Base-by-base conservation (phyloP, 2,329 filamentous ascomycete genomes). In the Alternaria rosae region DNA sequence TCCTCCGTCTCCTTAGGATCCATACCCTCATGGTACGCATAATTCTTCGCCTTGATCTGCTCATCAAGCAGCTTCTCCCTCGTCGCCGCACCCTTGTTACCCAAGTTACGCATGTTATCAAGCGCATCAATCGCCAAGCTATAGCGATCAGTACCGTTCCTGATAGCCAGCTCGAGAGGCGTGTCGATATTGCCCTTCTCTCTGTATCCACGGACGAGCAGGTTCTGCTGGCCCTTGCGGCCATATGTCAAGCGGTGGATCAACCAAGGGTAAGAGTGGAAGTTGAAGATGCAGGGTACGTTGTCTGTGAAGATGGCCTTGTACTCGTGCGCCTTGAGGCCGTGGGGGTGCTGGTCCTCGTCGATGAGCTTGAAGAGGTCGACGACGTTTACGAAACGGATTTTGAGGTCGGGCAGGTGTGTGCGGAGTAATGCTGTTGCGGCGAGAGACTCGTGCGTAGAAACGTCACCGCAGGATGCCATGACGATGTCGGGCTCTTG, bases 181-280 rank as follows among this genome's bases (percentile, higher is more conserved):
- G 91, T 93, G 76, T 94, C 90, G 69, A 93, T 93, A 77, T 93
- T 94, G 48, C 91, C 91, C 85, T 94, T 93, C 82, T 94, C 91
- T 73, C 86, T 89, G 83, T 93, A 94, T 1, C 91, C 91, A 30
- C 89, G 85, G n/a, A 94, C 91, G 70, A 92, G 88, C 65, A 93
- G 79, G 78, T 91, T 88, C 47, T 84, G 76, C 76, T 85, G 87
- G 6, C 90, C 91, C 2, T 88, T 89, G 1, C 91, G 88, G 81
- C 91, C 90, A 81, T 93, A 93, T 1, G 90, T 91, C 69, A 94
- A 80, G 53, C 91, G 85, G 81, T 93, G 91, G 54, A 94, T 87
- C 71, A 94, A 84, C 90, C 89, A 93, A 9, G 91, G 91, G 81
- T 94, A 93, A 30, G 88, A 90, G 82, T 94, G 91, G 86, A 93